phyloP scores from a whole-genome alignment of 495 filamentous ascomycete genomes.

The Cryomyces antarcticus region DNA sequence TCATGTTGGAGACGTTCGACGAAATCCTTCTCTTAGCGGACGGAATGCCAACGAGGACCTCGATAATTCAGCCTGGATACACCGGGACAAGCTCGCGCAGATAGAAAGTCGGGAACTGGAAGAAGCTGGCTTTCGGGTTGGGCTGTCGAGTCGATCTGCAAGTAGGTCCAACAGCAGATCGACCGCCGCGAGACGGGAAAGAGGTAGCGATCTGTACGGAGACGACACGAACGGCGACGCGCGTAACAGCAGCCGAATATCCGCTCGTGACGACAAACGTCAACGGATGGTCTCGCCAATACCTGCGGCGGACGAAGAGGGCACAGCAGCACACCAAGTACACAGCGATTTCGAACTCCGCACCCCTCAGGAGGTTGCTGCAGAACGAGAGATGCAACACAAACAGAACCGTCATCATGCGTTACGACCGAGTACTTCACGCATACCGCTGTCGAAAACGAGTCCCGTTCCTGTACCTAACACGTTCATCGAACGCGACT shows the following conservation, averaged over 20 bases:
- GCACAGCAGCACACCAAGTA: conserved; percentile 14
- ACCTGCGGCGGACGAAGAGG: conserved; percentile 17
- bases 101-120: conserved; percentile 90
- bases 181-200: not conserved
- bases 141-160: conserved; percentile 29
- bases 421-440: conserved; percentile 32
- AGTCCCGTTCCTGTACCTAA: conserved; percentile 59
- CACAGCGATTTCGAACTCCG: conserved; percentile 47
- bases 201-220: too few relatives aligned
- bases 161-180: conserved; percentile 34
- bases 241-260: too few relatives aligned
- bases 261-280: conserved; percentile 19
- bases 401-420: conserved; percentile 12
- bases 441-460: conserved; percentile 63
- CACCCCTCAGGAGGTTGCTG: conserved; percentile 59
- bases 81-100: conserved; percentile 79
- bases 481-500: conserved; percentile 50
- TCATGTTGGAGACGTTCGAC: conserved; percentile 26
- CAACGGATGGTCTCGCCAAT: conserved; percentile 26
- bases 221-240: too few relatives aligned
- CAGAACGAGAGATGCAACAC: conserved; percentile 32
- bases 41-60: conserved; percentile 7
- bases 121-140: conserved; percentile 63
- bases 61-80: conserved; percentile 73
- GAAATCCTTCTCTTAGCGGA: conserved; percentile 1